Percentiles rank a stretch among this genome's conserved stretches.
phyloP scores from a whole-genome alignment of 805 yeast genomes.

The Saccharomyces paradoxus region DNA sequence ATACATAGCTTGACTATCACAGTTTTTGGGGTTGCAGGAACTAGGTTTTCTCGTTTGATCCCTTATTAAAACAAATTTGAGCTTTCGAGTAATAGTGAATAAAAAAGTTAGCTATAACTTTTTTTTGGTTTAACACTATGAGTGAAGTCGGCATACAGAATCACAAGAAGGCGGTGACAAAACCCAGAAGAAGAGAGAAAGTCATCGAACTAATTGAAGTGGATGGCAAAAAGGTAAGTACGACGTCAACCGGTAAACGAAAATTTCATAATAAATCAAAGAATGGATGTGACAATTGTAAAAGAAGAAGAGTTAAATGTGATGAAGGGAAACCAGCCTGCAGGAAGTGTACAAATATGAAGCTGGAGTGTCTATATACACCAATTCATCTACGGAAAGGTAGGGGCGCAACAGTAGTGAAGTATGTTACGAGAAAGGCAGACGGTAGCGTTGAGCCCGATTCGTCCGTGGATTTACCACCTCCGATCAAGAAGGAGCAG shows the following conservation, averaged over 20 bases:
- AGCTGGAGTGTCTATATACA: slow-evolving; percentile 63
- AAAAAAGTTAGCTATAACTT: background rate
- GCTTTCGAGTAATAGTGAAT: background rate
- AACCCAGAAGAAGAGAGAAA: slow-evolving; percentile 15
- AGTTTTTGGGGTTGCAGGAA: background rate
- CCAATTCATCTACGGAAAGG: slow-evolving; percentile 17
- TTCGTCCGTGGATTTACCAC: background rate
- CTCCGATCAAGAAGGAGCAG: background rate
- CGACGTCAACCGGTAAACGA: slow-evolving; percentile 58
- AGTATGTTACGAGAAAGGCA: slow-evolving; percentile 12
- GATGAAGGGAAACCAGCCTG: slow-evolving; percentile 81
- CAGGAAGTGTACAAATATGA: slow-evolving; percentile 69
- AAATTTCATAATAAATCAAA: slow-evolving; percentile 85
- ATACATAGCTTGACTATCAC: background rate
- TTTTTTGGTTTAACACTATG: background rate
- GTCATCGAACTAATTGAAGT: slow-evolving; percentile 31
- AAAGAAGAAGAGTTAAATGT: slow-evolving; percentile 83
- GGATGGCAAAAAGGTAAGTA: slow-evolving; percentile 35
- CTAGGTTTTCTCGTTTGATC: background rate
- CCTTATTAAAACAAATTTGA: background rate
- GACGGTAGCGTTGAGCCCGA: slow-evolving; percentile 10
- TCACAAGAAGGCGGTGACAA: background rate
- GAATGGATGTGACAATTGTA: slow-evolving; percentile 84
- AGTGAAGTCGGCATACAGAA: background rate
- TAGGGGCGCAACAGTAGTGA: slow-evolving; percentile 15